Percentiles rank a stretch among this genome's conserved stretches.
phyloP scores from a whole-genome alignment of 305 asterid genomes.

The Nicotiana rustica region DNA sequence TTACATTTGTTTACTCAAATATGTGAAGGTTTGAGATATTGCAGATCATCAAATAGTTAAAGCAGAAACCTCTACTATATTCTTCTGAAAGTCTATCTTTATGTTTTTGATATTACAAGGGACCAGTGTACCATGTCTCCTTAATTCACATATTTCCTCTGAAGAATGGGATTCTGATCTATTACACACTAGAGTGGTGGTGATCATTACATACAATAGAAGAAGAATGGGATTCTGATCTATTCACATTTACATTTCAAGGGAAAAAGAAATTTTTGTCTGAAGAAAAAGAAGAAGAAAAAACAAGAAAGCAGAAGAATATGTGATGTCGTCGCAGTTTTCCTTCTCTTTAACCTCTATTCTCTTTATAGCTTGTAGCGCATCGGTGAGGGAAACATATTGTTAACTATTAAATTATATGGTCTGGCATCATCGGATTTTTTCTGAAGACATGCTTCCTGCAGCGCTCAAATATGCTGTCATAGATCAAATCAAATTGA shows the following conservation, averaged over 20 bases:
- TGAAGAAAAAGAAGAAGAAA: neutral
- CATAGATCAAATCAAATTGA: constrained; percentile 88
- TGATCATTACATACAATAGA: neutral
- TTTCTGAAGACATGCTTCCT: constrained; percentile 85
- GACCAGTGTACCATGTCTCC: constrained; percentile 4
- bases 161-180: neutral
- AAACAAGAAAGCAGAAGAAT: neutral
- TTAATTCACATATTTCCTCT: constrained; percentile 4
- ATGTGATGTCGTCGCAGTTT: neutral
- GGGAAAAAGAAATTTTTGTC: neutral
- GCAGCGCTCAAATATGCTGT: constrained; percentile 90
- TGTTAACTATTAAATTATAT: constrained; percentile 39
- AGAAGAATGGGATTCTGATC: neutral
- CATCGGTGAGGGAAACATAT: constrained; percentile 5
- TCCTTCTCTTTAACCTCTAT: constrained; percentile 27
- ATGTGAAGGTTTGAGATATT: neutral
- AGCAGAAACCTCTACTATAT: constrained; percentile 15
- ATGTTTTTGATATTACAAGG: constrained; percentile 20
- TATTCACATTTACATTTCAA: constrained; percentile 17
- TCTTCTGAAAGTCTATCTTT: constrained; percentile 12
- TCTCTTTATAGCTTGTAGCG: neutral
- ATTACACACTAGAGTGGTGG: neutral
- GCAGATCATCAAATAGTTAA: neutral
- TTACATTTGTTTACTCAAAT: neutral
- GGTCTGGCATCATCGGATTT: constrained; percentile 69